phyloP scores from a whole-genome alignment of 768 basidiomycete genomes.

The Multifurca ochricompacta region DNA sequence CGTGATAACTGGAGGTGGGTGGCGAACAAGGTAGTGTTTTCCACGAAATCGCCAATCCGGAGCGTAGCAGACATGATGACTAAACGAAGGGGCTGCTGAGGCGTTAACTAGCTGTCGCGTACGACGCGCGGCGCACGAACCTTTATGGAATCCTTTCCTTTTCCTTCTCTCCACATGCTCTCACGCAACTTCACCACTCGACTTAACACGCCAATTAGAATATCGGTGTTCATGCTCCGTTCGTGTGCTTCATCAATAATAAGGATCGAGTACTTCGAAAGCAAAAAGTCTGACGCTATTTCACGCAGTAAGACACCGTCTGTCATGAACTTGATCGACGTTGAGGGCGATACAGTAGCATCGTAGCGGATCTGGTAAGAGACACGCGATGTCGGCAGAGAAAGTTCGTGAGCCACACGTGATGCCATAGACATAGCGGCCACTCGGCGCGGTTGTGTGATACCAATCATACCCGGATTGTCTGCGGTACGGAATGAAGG shows the following conservation, averaged over 20 bases:
- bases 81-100: slow-evolving; percentile 68
- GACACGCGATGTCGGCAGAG: slow-evolving; percentile 68
- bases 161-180: slow-evolving; percentile 76
- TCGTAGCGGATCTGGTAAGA: slow-evolving; percentile 99
- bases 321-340: slow-evolving; percentile 99
- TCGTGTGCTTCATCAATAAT: slow-evolving; percentile 99
- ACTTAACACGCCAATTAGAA: slow-evolving; percentile 93
- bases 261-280: slow-evolving; percentile 89
- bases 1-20: slow-evolving; percentile 86
- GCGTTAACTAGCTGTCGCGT: background rate
- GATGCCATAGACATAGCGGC: slow-evolving; percentile 95
- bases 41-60: slow-evolving; percentile 85
- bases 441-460: slow-evolving; percentile 95
- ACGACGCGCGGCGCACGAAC: slow-evolving; percentile 31
- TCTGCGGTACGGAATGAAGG: slow-evolving; percentile 38
- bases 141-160: slow-evolving; percentile 63
- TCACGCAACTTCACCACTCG: slow-evolving; percentile 86
- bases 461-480: slow-evolving; percentile 95
- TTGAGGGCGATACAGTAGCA: slow-evolving; percentile 81
- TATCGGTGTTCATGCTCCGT: slow-evolving; percentile 96
- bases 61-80: slow-evolving; percentile 99
- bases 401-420: slow-evolving; percentile 91
- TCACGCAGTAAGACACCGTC: slow-evolving; percentile 95
- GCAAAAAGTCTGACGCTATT: slow-evolving; percentile 84
- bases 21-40: slow-evolving; percentile 75